Conservation (phyloP, 2,329 filamentous ascomycete species). For the Teratosphaeriaceae sp. region DNA sequence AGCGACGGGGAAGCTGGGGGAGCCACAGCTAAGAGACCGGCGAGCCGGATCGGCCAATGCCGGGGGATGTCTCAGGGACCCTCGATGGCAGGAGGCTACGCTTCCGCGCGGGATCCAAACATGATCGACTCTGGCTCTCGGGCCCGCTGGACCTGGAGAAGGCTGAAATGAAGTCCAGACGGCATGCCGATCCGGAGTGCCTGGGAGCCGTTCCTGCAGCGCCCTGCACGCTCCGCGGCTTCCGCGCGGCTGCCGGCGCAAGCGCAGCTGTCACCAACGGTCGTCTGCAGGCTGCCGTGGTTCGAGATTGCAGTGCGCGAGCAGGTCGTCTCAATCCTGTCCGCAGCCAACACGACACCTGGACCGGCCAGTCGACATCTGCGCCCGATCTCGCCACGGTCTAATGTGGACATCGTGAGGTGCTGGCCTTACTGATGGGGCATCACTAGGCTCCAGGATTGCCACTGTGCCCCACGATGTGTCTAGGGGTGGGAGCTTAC, state of each 20-base stretch:
- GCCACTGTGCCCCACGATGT: too few species aligned
- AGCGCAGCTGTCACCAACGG: slow-evolving; percentile 6
- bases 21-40: not conserved
- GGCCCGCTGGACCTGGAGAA: not conserved
- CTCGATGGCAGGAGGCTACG: not conserved
- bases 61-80: not conserved
- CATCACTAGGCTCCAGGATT: too few species aligned
- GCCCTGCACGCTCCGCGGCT: not conserved
- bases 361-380: not conserved
- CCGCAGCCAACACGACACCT: not conserved
- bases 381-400: not conserved
- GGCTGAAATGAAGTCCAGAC: not conserved
- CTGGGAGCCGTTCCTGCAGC: not conserved
- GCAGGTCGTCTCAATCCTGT: not conserved
- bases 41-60: not conserved
- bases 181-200: not conserved
- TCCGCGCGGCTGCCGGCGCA: slow-evolving; percentile 1
- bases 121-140: not conserved
- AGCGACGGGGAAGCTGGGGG: slow-evolving; percentile 3
- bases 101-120: slow-evolving; percentile 2
- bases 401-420: too few species aligned
- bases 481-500: too few species aligned
- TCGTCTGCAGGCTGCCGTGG: slow-evolving; percentile 2
- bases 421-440: too few species aligned
- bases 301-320: not conserved